These are phyloP conservation scores for Fusarium devonianum DNA, from an alignment of 2,329 filamentous ascomycete genomes.

Conservation along the genomic window DNA sequence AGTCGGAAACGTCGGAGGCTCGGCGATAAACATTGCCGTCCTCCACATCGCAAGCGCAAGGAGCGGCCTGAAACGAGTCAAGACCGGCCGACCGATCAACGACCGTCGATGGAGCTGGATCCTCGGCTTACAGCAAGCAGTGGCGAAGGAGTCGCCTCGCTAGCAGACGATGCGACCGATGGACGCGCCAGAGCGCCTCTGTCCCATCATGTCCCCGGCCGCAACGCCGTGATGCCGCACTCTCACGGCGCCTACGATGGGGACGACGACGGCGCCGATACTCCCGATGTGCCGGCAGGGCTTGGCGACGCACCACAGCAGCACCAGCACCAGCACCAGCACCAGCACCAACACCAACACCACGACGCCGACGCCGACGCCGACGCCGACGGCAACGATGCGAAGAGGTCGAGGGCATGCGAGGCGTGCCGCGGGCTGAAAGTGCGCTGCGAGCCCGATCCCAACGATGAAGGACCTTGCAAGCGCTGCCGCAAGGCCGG, in stretches of 20 bases:
- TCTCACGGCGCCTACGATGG: slow-evolving; percentile 19
- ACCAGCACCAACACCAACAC: no score
- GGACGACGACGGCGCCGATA: slow-evolving; percentile 33
- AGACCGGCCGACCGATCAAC: slow-evolving; percentile 25
- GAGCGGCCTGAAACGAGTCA: slow-evolving; percentile 12
- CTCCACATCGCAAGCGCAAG: slow-evolving; percentile 23
- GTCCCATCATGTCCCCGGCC: slow-evolving; percentile 19
- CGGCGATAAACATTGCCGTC: slow-evolving; percentile 44
- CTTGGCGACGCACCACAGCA: slow-evolving; percentile 26
- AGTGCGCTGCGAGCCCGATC: slow-evolving; percentile 84
- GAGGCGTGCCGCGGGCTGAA: slow-evolving; percentile 79
- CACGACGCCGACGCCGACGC: slow-evolving; percentile 28
- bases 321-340: slow-evolving; percentile 30
- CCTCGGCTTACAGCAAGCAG: slow-evolving; percentile 41
- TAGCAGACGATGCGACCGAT: slow-evolving; percentile 17
- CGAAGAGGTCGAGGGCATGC: slow-evolving; percentile 75
- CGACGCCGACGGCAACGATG: slow-evolving; percentile 50
- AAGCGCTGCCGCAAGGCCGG: slow-evolving; percentile 81
- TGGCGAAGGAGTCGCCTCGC: slow-evolving; percentile 34
- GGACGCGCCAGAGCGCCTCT: slow-evolving; percentile 29
- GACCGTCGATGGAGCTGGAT: slow-evolving; percentile 45
- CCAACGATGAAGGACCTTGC: slow-evolving; percentile 69
- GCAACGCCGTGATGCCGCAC: slow-evolving; percentile 18
- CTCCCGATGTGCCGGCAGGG: slow-evolving; percentile 35
- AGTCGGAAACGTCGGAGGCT: slow-evolving; percentile 39